phyloP scores from a whole-genome alignment of 495 filamentous ascomycete species.

The Penicillium argentinense region DNA sequence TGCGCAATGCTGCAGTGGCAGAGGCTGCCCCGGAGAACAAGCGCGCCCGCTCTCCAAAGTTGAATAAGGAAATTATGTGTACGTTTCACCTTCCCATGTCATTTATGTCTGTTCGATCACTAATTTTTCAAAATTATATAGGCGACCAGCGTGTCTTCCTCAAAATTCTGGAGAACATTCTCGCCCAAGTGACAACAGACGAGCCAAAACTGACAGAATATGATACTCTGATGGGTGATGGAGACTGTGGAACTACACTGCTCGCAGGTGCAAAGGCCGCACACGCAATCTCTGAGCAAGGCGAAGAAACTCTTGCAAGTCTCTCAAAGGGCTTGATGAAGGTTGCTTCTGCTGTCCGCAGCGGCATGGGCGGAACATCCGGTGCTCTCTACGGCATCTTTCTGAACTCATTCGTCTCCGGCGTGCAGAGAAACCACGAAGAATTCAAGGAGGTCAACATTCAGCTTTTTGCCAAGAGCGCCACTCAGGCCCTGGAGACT shows the following conservation, averaged over 20 bases:
- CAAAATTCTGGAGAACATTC: background rate
- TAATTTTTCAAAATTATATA: background rate
- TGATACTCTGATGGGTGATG: conserved; percentile 16
- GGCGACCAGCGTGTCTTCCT: conserved; percentile 1
- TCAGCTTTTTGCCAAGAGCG: conserved; percentile 7
- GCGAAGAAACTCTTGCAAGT: background rate
- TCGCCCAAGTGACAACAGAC: conserved; percentile 1
- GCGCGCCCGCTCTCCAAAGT: background rate
- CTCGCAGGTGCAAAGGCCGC: conserved; percentile 9
- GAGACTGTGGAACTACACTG: conserved; percentile 13
- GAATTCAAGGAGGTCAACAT: conserved; percentile 4
- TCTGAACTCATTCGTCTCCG: conserved; percentile 7
- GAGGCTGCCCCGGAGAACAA: background rate
- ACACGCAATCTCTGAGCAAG: background rate
- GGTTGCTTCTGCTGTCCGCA: conserved; percentile 5
- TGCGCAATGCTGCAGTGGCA: background rate
- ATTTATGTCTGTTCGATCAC: background rate
- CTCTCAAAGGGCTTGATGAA: conserved; percentile 7
- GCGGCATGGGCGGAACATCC: conserved; percentile 15
- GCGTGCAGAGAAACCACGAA: conserved; percentile 2
- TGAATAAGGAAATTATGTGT: conserved; percentile 5
- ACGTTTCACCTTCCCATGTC: background rate
- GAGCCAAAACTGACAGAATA: conserved; percentile 15
- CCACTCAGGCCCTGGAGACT: conserved; percentile 7
- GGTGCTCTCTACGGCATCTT: conserved; percentile 16